Base-by-base conservation (phyloP, 176 grass and related monocot genomes). In the Hordeum marinum region DNA sequence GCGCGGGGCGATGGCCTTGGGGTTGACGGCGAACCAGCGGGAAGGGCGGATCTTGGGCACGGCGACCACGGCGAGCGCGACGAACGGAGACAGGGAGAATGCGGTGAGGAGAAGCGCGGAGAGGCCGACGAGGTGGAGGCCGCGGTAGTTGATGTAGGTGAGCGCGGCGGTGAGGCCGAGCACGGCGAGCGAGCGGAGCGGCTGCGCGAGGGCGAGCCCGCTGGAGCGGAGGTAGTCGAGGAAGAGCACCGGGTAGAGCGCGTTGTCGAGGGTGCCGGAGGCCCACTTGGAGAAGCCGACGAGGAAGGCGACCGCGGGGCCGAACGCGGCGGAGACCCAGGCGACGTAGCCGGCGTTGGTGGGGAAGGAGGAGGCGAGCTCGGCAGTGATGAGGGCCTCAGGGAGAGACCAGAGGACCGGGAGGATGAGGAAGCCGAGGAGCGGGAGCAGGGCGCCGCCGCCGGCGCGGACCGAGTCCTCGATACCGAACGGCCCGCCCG, bases 171-270 rank as follows among this genome's bases (percentile, higher is more conserved):
- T 95, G 78, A 98, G 85, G 15, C 9, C 84, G 20, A 93, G 23
- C 23, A 88, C 80, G 34, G 87, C 69, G 15, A 90, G 80, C 12
- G 87, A 78, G 25, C 54, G 65, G n/a, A 75, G 26, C 41, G 74
- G 75, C 31, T 36, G 14, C 20, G 88, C 0, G 7, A 86, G 73
- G 1, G 4, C 26, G 40, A 63, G 29, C 9, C 63, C 79, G 20
- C 76, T 58, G 68, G 85, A 84, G 78, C 88, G 84, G 81, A 98
- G 85, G 89, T 98, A 98, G 80, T 98, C 93, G 52, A 98, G 86
- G 87, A 98, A 98, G 69, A 95, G 96, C 15, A 95, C 96, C 0
- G 96, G 96, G 78, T 98, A 98, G 32, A 98, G 91, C 21, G 96
- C 96, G 89, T 95, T 98, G 91, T 98, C 96, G 54, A 98, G 89